A percentile compares a stretch with the other conserved stretches of the same genome.
Evolutionary conservation across 305 asterid genomes (phyloP).

Genomic region (Striga hermonthica): DNA sequence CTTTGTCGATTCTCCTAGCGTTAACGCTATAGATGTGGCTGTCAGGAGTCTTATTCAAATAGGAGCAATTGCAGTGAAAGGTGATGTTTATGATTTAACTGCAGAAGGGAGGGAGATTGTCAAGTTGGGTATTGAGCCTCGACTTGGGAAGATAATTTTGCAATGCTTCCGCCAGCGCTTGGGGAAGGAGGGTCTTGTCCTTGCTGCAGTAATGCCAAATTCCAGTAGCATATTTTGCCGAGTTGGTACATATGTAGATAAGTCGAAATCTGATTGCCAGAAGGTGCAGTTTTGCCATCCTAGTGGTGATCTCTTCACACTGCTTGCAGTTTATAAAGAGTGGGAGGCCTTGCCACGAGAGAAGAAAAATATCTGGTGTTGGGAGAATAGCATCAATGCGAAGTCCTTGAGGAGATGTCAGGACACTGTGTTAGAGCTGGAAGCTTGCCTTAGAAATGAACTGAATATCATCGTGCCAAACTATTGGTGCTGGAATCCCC

Average conservation of each 20-base stretch:
- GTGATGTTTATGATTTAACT: slow-evolving; percentile 50
- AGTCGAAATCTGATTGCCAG: slow-evolving; percentile 70
- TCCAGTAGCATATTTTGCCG: slow-evolving; percentile 86
- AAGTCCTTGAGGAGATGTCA: slow-evolving; percentile 86
- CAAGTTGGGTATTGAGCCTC: slow-evolving; percentile 90
- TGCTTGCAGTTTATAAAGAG: slow-evolving; percentile 77
- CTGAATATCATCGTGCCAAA: slow-evolving; percentile 57
- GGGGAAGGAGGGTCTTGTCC: slow-evolving; percentile 85
- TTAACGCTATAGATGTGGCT: slow-evolving; percentile 71
- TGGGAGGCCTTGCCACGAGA: slow-evolving; percentile 66
- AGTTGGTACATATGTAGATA: slow-evolving; percentile 64
- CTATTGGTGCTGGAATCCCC: slow-evolving; percentile 82
- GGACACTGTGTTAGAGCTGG: slow-evolving; percentile 73
- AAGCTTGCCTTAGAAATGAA: slow-evolving; percentile 63
- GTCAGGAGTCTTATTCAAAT: slow-evolving; percentile 65
- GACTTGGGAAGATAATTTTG: slow-evolving; percentile 81
- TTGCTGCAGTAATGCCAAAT: slow-evolving; percentile 91
- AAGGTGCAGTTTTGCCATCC: slow-evolving; percentile 91
- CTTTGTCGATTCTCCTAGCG: slow-evolving; percentile 79
- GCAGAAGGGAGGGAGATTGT: slow-evolving; percentile 62
- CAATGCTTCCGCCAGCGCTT: slow-evolving; percentile 52
- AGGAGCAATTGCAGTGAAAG: slow-evolving; percentile 55
- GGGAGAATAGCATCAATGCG: slow-evolving; percentile 92
- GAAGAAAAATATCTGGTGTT: slow-evolving; percentile 70
- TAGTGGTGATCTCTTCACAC: slow-evolving; percentile 84